A percentile compares a stretch with the other conserved stretches of the same genome.
phyloP scores from a whole-genome alignment of 306 rosid genomes.

The Comarum palustre region DNA sequence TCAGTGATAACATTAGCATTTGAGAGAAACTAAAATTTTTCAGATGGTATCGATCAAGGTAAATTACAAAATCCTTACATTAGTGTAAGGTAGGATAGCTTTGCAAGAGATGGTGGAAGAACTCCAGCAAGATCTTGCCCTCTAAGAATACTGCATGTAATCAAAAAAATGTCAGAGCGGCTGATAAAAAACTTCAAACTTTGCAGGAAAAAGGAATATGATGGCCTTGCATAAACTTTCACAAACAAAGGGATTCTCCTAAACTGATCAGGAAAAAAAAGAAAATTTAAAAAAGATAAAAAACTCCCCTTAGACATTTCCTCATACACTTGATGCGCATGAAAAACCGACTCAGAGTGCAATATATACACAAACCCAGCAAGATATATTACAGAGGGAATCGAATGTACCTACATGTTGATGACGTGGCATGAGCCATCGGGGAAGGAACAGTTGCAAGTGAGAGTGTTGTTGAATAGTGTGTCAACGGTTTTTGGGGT shows the following conservation, averaged over 20 bases:
- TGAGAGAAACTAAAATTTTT: neutral
- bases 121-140: slow-evolving; percentile 21
- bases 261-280: neutral
- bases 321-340: neutral
- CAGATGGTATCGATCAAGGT: neutral
- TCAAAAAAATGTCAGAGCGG: neutral
- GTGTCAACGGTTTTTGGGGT: no score
- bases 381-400: no score
- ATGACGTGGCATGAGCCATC: slow-evolving; percentile 17
- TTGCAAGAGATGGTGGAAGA: slow-evolving; percentile 11
- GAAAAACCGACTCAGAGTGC: neutral
- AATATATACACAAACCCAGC: neutral
- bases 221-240: neutral
- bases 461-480: slow-evolving; percentile 15
- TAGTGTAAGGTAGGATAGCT: slow-evolving; percentile 1
- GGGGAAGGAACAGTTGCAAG: slow-evolving; percentile 15
- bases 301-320: neutral
- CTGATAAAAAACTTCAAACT: neutral
- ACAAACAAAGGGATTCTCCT: neutral
- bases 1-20: neutral
- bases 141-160: neutral
- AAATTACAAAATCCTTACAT: neutral
- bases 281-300: neutral
- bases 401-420: neutral
- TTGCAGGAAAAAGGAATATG: neutral